These are phyloP conservation scores for Bolboschoenoplectus hybrid DNA, from an alignment of 202 grass and related monocot genomes.

Conservation along the genomic window DNA sequence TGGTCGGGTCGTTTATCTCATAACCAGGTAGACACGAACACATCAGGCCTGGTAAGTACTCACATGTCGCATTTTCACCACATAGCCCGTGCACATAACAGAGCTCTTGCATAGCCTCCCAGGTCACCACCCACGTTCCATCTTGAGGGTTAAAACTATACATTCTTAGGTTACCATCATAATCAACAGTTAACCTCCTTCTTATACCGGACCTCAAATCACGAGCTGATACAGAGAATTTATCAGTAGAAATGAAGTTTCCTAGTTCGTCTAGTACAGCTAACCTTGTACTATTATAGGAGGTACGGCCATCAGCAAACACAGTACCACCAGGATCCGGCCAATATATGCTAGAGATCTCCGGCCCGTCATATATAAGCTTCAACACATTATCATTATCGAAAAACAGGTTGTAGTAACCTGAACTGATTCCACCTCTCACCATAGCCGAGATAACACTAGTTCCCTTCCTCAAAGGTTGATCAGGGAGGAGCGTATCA, in stretches of 20 bases:
- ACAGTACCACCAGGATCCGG: background rate
- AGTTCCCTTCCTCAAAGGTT: slow-evolving; percentile 46
- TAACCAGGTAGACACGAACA: slow-evolving; percentile 66
- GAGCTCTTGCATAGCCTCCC: slow-evolving; percentile 46
- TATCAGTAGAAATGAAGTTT: slow-evolving; percentile 55
- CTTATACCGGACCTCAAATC: slow-evolving; percentile 39
- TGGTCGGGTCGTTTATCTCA: slow-evolving; percentile 51
- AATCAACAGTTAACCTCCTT: slow-evolving; percentile 49
- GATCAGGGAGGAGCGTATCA: slow-evolving; percentile 63
- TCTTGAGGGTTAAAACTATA: slow-evolving; percentile 61
- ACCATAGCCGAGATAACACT: slow-evolving; percentile 44
- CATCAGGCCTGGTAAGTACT: slow-evolving; percentile 45
- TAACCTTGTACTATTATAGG: slow-evolving; percentile 51
- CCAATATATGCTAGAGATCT: slow-evolving; percentile 64
- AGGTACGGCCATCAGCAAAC: slow-evolving; percentile 2
- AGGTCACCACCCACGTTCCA: slow-evolving; percentile 52
- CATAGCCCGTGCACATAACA: slow-evolving; percentile 67
- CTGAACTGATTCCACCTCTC: slow-evolving; percentile 42
- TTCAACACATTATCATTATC: slow-evolving; percentile 62
- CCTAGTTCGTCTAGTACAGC: slow-evolving; percentile 48
- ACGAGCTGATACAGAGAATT: background rate
- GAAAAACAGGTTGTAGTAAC: slow-evolving; percentile 50
- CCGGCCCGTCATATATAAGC: slow-evolving; percentile 55
- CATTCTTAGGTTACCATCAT: slow-evolving; percentile 72
- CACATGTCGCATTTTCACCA: slow-evolving; percentile 58